A percentile compares a stretch with the other conserved stretches of the same genome.
These are phyloP conservation scores for Curvularia hawaiiensis DNA, from an alignment of 2,329 filamentous ascomycete species.

Conservation along the genomic window DNA sequence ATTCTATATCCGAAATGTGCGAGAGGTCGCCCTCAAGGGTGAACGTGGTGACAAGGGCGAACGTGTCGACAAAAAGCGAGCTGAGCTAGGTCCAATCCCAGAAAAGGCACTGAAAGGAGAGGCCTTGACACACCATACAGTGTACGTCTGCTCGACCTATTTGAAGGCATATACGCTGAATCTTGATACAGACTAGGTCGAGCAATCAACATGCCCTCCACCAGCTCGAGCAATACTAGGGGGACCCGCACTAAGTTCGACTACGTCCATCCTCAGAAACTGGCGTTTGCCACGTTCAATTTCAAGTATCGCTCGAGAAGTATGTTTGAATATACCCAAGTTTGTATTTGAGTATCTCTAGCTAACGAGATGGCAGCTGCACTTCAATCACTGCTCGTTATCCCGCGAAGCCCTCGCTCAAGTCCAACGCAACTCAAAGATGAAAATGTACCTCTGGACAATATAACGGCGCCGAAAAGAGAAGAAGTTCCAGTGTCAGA, in stretches of 20 bases:
- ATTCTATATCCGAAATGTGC: slow-evolving; percentile 7
- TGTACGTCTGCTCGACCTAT: not conserved
- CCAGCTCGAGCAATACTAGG: not conserved
- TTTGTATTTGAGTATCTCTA: not conserved
- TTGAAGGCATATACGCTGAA: not conserved
- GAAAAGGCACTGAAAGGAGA: slow-evolving; percentile 32
- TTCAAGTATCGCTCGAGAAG: slow-evolving; percentile 33
- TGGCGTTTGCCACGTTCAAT: slow-evolving; percentile 20
- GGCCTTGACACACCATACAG: slow-evolving; percentile 21
- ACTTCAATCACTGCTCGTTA: slow-evolving; percentile 40
- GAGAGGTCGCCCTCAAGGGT: not conserved
- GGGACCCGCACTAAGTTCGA: not conserved
- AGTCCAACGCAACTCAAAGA: slow-evolving; percentile 24
- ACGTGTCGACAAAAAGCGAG: not conserved
- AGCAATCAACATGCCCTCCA: not conserved
- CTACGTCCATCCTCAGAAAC: not conserved
- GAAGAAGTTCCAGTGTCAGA: not conserved
- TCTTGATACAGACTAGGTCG: not conserved
- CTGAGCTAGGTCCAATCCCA: slow-evolving; percentile 9
- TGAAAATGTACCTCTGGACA: slow-evolving; percentile 13
- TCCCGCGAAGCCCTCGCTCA: slow-evolving; percentile 37
- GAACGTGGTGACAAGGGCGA: not conserved
- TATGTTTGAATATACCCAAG: not conserved
- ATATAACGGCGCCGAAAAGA: slow-evolving; percentile 11
- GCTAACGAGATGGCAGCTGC: slow-evolving; percentile 14